A percentile compares a stretch with the other conserved stretches of the same genome.
phyloP scores from a whole-genome alignment of 2,329 filamentous ascomycete genomes.

The Aaosphaeria pasadenensis region DNA sequence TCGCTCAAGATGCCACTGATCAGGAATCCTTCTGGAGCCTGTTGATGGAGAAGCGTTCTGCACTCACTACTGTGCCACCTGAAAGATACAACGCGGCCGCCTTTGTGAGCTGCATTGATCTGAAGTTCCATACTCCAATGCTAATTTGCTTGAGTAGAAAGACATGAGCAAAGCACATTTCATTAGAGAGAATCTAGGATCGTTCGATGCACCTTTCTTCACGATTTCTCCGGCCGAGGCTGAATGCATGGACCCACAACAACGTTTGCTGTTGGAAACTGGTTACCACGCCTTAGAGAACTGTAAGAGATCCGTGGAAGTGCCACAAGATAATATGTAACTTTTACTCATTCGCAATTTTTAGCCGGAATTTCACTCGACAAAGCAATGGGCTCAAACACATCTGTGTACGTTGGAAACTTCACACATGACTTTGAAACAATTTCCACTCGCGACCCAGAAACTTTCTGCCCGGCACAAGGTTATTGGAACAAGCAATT shows the following conservation, averaged over 20 bases:
- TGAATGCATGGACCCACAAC: constrained; percentile 14
- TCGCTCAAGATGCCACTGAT: constrained; percentile 14
- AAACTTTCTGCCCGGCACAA: neutral
- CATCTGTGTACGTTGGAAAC: constrained; percentile 1
- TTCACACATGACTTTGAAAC: constrained; percentile 1
- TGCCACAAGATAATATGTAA: neutral
- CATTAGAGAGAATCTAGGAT: constrained; percentile 4
- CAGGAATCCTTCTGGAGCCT: constrained; percentile 18
- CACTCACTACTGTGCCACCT: constrained; percentile 13
- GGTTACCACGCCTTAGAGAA: constrained; percentile 18
- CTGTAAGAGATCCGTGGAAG: neutral
- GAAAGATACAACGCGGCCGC: constrained; percentile 16
- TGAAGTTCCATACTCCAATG: neutral
- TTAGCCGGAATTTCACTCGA: constrained; percentile 4
- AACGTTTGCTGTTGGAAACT: constrained; percentile 13
- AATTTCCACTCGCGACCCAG: neutral
- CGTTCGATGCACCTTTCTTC: constrained; percentile 14
- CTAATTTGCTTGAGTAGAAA: neutral
- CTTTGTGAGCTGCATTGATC: constrained; percentile 2
- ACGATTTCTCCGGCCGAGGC: constrained; percentile 6
- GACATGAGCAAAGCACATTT: constrained; percentile 5
- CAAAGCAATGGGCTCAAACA: neutral
- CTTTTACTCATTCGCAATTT: neutral
- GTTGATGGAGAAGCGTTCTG: constrained; percentile 10
- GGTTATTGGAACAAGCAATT: neutral